Conservation (phyloP, 345 rosid genomes). For the Limnanthes douglasii region DNA sequence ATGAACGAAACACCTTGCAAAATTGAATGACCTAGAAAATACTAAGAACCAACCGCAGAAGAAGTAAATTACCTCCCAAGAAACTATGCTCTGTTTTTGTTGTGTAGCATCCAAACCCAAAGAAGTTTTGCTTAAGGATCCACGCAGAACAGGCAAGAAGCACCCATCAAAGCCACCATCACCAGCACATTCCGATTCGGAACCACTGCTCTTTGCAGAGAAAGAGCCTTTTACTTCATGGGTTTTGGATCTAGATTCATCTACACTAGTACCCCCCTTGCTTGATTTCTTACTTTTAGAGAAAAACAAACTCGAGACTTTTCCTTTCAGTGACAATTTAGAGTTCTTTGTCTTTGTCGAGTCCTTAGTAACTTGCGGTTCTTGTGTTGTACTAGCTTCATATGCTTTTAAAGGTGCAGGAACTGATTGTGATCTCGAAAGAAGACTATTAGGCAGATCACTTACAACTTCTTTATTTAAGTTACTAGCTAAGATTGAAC, state of each 20-base stretch:
- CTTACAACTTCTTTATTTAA: constrained; percentile 22
- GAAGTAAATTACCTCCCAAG: constrained; percentile 35
- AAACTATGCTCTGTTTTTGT: constrained; percentile 15
- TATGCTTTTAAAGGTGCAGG: constrained; percentile 31
- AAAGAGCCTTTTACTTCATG: constrained; percentile 15
- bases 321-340: constrained; percentile 56
- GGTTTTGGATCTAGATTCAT: constrained; percentile 17
- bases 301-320: constrained; percentile 73
- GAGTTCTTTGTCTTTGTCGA: constrained; percentile 28
- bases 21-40: no score
- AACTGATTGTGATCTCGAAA: constrained; percentile 58
- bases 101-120: constrained; percentile 10
- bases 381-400: no score
- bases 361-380: constrained; percentile 35
- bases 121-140: constrained; percentile 13
- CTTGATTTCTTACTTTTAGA: constrained; percentile 47
- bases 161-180: constrained; percentile 20
- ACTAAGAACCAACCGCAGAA: no score
- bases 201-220: neutral
- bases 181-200: constrained; percentile 13
- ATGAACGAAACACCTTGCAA: neutral
- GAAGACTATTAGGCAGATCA: constrained; percentile 36
- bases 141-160: constrained; percentile 17
- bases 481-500: constrained; percentile 29
- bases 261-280: constrained; percentile 31